Base-by-base conservation (phyloP, 1,139 yeast genomes). In the Pichia sp. region DNA sequence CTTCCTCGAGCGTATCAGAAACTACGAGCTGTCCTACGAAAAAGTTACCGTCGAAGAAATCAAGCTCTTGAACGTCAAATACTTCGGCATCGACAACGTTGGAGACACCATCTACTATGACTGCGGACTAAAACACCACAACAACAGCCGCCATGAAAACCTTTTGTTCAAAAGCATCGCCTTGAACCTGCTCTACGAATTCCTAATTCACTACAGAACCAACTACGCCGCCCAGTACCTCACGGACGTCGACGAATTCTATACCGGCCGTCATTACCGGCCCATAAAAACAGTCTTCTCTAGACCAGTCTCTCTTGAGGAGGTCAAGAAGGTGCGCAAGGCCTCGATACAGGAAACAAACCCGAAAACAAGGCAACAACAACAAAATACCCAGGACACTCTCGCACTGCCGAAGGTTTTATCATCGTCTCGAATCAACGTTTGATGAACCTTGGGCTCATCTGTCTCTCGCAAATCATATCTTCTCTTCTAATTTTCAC, bases 11-110 rank as follows among this genome's bases (percentile, higher is more conserved):
- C 74, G 92, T 58, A 72, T 84, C n/a, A 69, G 73, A 42, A 77
- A 78, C 60, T 85, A 85, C 65, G 72, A 73, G 53, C 67, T 72
- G 47, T 79, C 79, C n/a, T 85, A 82, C 65, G 80, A 83, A 60
- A 83, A 82, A 7, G 75, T 85, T 23, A 72, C 79, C 1, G 59
- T 64, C 13, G 70, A 70, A 2, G 90, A 85, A 67, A 70, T 84
- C 51, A 60, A 67, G 10, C 48, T 55, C 3, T 72, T 76, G 55
- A 67, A 67, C 10, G 72, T 72, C 40, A 69, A 71, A 61, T 82
- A 79, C 61, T 66, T 80, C 46, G 72, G 72, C 54, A 67, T 80
- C 45, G 67, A 72, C 29, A 79, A 81, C 63, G 83, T 78, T 15
- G 84, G 85, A 10, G 75, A 71, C 55, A 55, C 66, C 3, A 59